Conservation (phyloP, 495 filamentous ascomycete genomes). For the Trichocladium uniseriatum region DNA sequence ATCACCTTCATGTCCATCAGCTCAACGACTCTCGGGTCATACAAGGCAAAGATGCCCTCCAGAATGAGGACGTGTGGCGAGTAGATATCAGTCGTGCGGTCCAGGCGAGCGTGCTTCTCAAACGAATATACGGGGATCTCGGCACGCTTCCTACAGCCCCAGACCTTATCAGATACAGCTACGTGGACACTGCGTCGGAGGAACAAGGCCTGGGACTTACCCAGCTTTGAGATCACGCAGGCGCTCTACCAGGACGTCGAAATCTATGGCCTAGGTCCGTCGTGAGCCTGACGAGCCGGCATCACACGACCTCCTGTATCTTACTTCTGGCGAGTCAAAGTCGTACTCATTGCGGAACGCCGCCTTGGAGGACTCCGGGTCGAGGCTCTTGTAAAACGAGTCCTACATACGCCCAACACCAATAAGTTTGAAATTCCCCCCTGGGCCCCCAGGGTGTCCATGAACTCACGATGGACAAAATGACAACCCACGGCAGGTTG, state of each 20-base stretch:
- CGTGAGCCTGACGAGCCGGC: constrained; percentile 11
- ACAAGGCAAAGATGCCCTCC: constrained; percentile 91
- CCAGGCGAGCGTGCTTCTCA: constrained; percentile 72
- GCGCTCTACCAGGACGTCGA: constrained; percentile 75
- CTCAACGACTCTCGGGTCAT: constrained; percentile 77
- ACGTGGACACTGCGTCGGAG: not conserved
- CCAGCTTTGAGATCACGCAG: constrained; percentile 81
- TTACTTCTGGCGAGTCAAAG: constrained; percentile 76
- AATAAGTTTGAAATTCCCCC: not conserved
- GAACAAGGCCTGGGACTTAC: constrained; percentile 40
- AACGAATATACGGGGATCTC: constrained; percentile 96
- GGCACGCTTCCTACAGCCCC: constrained; percentile 61
- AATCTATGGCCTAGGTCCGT: constrained; percentile 64
- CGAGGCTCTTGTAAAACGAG: constrained; percentile 88
- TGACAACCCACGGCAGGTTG: constrained; percentile 95
- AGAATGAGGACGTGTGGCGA: constrained; percentile 93
- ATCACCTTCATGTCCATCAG: constrained; percentile 81
- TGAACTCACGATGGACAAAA: constrained; percentile 76
- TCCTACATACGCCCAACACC: constrained; percentile 46
- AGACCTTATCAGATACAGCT: constrained; percentile 1
- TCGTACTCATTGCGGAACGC: constrained; percentile 90
- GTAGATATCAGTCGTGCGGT: constrained; percentile 77
- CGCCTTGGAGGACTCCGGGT: constrained; percentile 57
- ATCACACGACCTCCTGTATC: not conserved
- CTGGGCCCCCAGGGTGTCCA: not conserved